Conservation (phyloP, 306 rosid species). For the Arachis hypogaea region DNA sequence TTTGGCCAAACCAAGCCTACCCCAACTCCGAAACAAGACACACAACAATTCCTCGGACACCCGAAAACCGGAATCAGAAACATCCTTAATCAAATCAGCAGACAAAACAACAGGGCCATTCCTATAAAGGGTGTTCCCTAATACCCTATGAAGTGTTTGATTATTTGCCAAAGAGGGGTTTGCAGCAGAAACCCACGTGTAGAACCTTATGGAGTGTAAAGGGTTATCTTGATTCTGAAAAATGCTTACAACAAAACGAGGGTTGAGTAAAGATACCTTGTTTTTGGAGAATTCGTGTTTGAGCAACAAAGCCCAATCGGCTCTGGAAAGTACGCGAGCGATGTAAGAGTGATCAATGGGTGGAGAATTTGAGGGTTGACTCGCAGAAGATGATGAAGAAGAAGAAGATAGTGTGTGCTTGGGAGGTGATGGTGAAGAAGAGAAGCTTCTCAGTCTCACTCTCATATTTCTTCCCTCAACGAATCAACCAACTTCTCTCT, state of each 20-base stretch:
- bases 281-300: conserved; percentile 57
- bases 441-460: neutral
- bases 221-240: conserved; percentile 73
- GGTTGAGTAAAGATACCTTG: conserved; percentile 44
- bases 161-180: conserved; percentile 52
- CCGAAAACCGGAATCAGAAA: conserved; percentile 54
- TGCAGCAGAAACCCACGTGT: conserved; percentile 65
- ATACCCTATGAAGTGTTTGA: conserved; percentile 52
- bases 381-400: conserved; percentile 31
- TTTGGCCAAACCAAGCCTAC: conserved; percentile 77
- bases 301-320: conserved; percentile 68
- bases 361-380: conserved; percentile 36
- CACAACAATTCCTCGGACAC: conserved; percentile 67
- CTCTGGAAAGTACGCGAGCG: conserved; percentile 55
- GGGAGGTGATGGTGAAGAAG: neutral
- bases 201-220: conserved; percentile 56
- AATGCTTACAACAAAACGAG: conserved; percentile 55
- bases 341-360: conserved; percentile 57
- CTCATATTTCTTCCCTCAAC: too few relatives aligned
- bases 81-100: conserved; percentile 59
- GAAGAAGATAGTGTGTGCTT: conserved; percentile 12
- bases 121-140: conserved; percentile 44
- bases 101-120: conserved; percentile 73
- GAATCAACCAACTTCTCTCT: too few relatives aligned
- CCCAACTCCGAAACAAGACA: conserved; percentile 79